These are phyloP conservation scores for Botrytis fabae DNA, from an alignment of 2,329 filamentous ascomycete genomes.

Conservation along the genomic window DNA sequence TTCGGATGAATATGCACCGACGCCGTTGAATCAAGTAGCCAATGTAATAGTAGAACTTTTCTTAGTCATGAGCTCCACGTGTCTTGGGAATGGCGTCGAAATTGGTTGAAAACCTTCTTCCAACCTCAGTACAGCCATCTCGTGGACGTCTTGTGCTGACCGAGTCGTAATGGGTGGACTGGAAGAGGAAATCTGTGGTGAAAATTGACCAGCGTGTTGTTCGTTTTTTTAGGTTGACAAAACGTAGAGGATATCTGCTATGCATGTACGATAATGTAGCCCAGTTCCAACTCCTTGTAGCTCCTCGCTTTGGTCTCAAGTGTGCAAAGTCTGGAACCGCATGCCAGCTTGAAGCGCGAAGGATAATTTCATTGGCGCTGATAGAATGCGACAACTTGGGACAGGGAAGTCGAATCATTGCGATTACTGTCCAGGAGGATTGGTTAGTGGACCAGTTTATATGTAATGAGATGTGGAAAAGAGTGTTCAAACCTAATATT, in stretches of 20 bases:
- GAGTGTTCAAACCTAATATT: background rate
- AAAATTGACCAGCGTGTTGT: background rate
- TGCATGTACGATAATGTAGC: too few species aligned
- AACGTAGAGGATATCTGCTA: background rate
- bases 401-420: background rate
- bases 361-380: background rate
- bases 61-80: background rate
- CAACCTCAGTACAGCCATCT: background rate
- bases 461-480: background rate
- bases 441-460: background rate
- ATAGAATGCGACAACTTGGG: background rate
- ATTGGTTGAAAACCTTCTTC: background rate
- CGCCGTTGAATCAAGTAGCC: background rate
- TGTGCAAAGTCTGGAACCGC: background rate
- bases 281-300: background rate
- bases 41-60: background rate
- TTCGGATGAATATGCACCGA: constrained; percentile 11
- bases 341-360: background rate
- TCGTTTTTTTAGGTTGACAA: background rate
- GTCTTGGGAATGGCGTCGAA: background rate
- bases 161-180: background rate
- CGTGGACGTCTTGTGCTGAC: background rate
- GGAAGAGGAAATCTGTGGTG: background rate
- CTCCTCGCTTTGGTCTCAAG: background rate
- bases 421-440: background rate